These are phyloP conservation scores for Climacium dendroides DNA, from an alignment of 225 moss, liverwort and hornwort genomes.

Conservation along the genomic window DNA sequence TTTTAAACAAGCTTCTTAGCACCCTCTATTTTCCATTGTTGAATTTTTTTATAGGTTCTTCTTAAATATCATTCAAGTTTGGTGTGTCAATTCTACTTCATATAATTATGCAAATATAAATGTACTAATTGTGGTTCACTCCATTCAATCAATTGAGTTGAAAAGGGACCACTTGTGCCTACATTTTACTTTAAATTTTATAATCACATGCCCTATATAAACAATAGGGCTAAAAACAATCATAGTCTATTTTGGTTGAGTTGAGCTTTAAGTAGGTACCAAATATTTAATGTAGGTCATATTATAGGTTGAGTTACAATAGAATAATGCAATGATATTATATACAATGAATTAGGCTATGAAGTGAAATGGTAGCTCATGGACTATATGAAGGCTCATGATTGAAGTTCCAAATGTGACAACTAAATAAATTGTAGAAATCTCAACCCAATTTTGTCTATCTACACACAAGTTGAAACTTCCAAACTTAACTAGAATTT, in stretches of 20 bases:
- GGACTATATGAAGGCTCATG: accelerated
- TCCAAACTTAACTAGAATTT: not conserved
- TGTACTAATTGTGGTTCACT: not conserved
- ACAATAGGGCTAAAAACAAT: not conserved
- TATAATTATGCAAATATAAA: not conserved
- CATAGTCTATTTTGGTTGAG: not conserved
- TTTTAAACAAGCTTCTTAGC: not conserved
- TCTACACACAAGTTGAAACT: not conserved
- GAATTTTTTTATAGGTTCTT: accelerated
- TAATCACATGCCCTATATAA: not conserved
- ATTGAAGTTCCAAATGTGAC: not conserved
- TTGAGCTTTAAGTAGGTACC: not conserved
- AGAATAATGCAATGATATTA: not conserved
- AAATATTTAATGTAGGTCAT: not conserved
- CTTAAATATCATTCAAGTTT: not conserved
- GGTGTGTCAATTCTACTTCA: not conserved
- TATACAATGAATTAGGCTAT: not conserved
- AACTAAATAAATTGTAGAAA: not conserved
- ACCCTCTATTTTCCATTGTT: not conserved
- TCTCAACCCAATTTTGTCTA: not conserved
- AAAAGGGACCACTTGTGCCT: accelerated
- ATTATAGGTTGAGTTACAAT: not conserved
- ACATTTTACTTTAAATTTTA: too few species aligned
- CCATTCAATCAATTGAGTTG: not conserved
- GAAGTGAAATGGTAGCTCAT: not conserved